A percentile compares a stretch with the other conserved stretches of the same genome.
Conservation (phyloP, 1,284 basidiomycete genomes). For the Crucibulum parvulum region DNA sequence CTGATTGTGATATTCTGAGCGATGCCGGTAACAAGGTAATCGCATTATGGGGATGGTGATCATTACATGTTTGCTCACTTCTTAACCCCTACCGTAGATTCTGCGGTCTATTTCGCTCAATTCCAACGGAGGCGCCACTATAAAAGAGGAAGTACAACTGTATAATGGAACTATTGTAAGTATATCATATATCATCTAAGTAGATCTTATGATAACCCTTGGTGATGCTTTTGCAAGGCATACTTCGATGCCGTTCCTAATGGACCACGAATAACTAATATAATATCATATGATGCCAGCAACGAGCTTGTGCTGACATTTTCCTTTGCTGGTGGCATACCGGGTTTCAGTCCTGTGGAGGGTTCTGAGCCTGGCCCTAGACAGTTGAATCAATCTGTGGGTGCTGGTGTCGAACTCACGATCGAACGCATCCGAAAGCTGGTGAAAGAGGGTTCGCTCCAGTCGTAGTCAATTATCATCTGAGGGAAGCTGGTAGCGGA, state of each 20-base stretch:
- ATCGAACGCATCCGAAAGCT: conserved; percentile 31
- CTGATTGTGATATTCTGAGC: conserved; percentile 25
- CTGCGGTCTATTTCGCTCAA: conserved; percentile 25
- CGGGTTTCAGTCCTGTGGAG: conserved; percentile 17
- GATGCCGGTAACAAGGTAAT: conserved; percentile 35
- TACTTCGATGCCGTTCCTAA: conserved; percentile 32
- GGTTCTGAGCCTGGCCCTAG: conserved; percentile 12
- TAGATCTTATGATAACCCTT: background rate
- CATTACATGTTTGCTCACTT: background rate
- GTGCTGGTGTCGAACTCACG: conserved; percentile 26
- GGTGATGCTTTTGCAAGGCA: conserved; percentile 16
- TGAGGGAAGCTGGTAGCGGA: too few relatives aligned
- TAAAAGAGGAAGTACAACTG: conserved; percentile 26
- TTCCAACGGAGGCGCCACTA: conserved; percentile 4
- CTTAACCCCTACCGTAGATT: conserved; percentile 15
- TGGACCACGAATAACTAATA: conserved; percentile 32
- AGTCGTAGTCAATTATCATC: too few relatives aligned
- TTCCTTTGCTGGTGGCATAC: conserved; percentile 36
- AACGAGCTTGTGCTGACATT: conserved; percentile 35
- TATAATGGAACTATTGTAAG: conserved; percentile 33
- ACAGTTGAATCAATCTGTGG: conserved; percentile 29
- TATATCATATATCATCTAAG: background rate
- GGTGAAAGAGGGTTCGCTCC: conserved; percentile 19
- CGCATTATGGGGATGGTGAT: background rate
- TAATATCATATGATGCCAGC: conserved; percentile 33